These are phyloP conservation scores for Blumeriella jaapii DNA, from an alignment of 2,329 filamentous ascomycete species.

Conservation along the genomic window DNA sequence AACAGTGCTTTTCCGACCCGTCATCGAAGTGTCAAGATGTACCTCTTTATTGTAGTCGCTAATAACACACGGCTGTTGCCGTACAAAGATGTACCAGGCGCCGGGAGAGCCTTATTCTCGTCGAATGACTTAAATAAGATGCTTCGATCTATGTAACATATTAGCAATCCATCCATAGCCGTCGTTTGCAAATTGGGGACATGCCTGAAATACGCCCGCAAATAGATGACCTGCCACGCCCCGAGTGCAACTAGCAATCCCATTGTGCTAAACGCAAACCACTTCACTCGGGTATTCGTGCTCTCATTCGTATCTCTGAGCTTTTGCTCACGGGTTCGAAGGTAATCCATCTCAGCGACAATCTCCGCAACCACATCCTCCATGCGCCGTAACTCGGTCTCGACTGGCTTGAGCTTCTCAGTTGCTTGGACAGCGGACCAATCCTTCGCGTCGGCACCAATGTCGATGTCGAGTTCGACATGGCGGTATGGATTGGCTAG, in stretches of 20 bases:
- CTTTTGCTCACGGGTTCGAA: constrained; percentile 82
- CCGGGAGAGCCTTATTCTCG: constrained; percentile 4
- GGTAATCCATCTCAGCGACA: constrained; percentile 91
- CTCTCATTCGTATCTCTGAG: constrained; percentile 98
- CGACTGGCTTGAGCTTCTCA: constrained; percentile 95
- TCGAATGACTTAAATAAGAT: constrained; percentile 44
- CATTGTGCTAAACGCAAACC: constrained; percentile 93
- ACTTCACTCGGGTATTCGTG: constrained; percentile 97
- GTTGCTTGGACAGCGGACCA: constrained; percentile 93
- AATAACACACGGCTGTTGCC: constrained; percentile 21
- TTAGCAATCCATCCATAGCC: constrained; percentile 8
- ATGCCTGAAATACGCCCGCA: constrained; percentile 90
- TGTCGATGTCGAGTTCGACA: constrained; percentile 36
- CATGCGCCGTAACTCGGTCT: constrained; percentile 85
- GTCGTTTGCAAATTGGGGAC: constrained; percentile 14
- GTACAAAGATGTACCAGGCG: constrained; percentile 9
- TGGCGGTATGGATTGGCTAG: constrained; percentile 43
- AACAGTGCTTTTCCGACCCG: background rate
- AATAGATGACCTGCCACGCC: constrained; percentile 94
- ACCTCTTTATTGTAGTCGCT: constrained; percentile 19
- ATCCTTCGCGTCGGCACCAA: constrained; percentile 60
- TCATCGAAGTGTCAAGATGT: constrained; percentile 18
- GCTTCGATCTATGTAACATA: constrained; percentile 43
- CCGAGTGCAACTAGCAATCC: constrained; percentile 80
- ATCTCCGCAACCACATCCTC: constrained; percentile 86